Evolutionary conservation across 805 yeast species (phyloP).

Genomic region (Metschnikowia henanensis): DNA sequence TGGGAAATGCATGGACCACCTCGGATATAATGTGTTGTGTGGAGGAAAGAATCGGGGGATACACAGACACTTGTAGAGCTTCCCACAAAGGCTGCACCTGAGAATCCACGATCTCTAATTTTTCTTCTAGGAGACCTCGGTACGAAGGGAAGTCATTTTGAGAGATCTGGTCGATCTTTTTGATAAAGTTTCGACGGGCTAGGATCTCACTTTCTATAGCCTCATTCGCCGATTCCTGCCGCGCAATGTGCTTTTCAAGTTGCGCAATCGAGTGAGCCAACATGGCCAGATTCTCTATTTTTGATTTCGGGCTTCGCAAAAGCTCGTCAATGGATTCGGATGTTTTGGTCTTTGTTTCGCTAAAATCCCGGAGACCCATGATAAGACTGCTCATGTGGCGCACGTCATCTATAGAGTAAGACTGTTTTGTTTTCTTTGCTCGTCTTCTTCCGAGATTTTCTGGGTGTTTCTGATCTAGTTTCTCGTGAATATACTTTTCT

Average conservation of each 20-base stretch:
- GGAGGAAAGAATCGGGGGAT: conserved; percentile 22
- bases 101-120: conserved; percentile 26
- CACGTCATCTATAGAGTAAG: conserved; percentile 17
- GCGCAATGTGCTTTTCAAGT: conserved; percentile 15
- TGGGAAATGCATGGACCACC: conserved; percentile 27
- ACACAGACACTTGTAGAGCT: conserved; percentile 21
- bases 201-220: conserved; percentile 22
- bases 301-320: background rate
- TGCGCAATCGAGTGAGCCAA: background rate
- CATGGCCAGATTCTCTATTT: background rate
- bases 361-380: conserved; percentile 27
- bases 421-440: background rate
- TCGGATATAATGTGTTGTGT: conserved; percentile 17
- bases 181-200: conserved; percentile 23
- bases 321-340: conserved; percentile 22
- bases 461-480: background rate
- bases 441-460: background rate
- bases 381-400: conserved; percentile 15
- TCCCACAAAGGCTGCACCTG: conserved; percentile 31
- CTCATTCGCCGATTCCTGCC: conserved; percentile 27
- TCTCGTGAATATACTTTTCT: background rate
- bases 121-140: conserved; percentile 18
- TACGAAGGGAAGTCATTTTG: conserved; percentile 20
- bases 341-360: conserved; percentile 23
- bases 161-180: conserved; percentile 17